Evolutionary conservation across 495 filamentous ascomycete species (phyloP), one percentile per base, ranked within the genome.

Genomic region (Talaromyces wortmannii): DNA sequence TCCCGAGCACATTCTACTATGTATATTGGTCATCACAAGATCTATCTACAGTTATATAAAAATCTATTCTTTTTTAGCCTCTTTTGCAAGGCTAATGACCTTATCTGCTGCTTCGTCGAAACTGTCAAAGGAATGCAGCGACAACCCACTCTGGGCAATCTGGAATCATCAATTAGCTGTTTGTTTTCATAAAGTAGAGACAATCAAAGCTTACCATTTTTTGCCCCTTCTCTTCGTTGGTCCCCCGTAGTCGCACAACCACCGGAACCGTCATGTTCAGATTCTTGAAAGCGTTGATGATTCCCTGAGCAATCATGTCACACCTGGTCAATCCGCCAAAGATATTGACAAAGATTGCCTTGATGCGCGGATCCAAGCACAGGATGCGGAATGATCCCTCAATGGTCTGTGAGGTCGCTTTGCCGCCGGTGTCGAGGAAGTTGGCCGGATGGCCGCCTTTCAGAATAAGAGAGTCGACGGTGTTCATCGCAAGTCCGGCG

Each of bases 401-500:
- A 42, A 96, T 87, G 0, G 90, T 95, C 61, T 86, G 83, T n/a
- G 80, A 81, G 2, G 91, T 95, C 1, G 91, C 91, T 66, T 95
- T 95, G 50, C 90, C 91, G 31, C 91, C 91, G 0, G 90, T 95
- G 64, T 95, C 91, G 30, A 95, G 77, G 72, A 96, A 95, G 56
- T 95, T 95, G 31, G 89, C 79, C 30, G 82, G 83, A 45, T 77
- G 70, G 47, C 84, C 85, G 42, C 83, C 84, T 56, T 81, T 82
- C 42, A 80, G 68, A 4, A 78, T 75, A 6, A 95, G 80, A 3
- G 87, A 86, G 62, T 95, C 91, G 55, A 90, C 82, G 0, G 91
- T 95, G 69, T 95, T 95, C 90, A 96, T 95, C 8, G 90, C 90
- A 17, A 95, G 83, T 4, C 91, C 91, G 23, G 91, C 91, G 45